Evolutionary conservation across 1,284 basidiomycete species (phyloP).

Genomic region (Rhodotorula sp.): DNA sequence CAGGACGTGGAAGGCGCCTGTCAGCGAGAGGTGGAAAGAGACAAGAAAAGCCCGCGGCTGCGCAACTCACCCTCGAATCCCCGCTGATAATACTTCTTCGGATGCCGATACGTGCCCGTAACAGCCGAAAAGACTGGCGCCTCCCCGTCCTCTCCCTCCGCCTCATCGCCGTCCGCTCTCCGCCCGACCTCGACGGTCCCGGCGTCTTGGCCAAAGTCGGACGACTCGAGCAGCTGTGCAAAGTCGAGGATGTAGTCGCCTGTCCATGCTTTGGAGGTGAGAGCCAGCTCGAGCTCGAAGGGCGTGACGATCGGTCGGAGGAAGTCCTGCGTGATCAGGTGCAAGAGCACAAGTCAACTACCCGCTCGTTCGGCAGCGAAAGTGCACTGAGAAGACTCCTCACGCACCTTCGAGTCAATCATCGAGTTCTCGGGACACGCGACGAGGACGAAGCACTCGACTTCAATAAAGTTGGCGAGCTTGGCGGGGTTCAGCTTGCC

Average conservation of each 20-base stretch:
- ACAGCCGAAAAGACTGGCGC: slow-evolving; percentile 76
- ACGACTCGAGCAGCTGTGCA: slow-evolving; percentile 59
- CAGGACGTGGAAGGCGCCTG: not conserved
- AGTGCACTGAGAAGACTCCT: not conserved
- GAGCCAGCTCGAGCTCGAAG: slow-evolving; percentile 81
- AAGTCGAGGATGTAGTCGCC: slow-evolving; percentile 81
- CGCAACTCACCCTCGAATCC: slow-evolving; percentile 19
- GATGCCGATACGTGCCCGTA: slow-evolving; percentile 79
- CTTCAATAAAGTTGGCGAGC: slow-evolving; percentile 91
- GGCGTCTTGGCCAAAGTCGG: slow-evolving; percentile 48
- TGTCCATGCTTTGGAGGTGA: slow-evolving; percentile 62
- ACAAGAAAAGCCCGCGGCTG: not conserved
- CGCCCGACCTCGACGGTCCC: slow-evolving; percentile 21
- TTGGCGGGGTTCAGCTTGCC: slow-evolving; percentile 95
- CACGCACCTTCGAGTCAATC: slow-evolving; percentile 70
- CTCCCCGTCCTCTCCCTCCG: slow-evolving; percentile 51
- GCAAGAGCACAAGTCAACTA: not conserved
- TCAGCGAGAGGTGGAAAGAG: not conserved
- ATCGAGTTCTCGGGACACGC: slow-evolving; percentile 93
- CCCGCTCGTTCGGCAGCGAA: not conserved
- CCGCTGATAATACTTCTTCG: slow-evolving; percentile 60
- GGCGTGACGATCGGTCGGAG: slow-evolving; percentile 89
- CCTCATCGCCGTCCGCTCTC: slow-evolving; percentile 17
- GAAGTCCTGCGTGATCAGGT: slow-evolving; percentile 64
- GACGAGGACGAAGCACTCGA: slow-evolving; percentile 92